Conservation (phyloP, 2,329 filamentous ascomycete species). For the Pyricularia sp. region DNA sequence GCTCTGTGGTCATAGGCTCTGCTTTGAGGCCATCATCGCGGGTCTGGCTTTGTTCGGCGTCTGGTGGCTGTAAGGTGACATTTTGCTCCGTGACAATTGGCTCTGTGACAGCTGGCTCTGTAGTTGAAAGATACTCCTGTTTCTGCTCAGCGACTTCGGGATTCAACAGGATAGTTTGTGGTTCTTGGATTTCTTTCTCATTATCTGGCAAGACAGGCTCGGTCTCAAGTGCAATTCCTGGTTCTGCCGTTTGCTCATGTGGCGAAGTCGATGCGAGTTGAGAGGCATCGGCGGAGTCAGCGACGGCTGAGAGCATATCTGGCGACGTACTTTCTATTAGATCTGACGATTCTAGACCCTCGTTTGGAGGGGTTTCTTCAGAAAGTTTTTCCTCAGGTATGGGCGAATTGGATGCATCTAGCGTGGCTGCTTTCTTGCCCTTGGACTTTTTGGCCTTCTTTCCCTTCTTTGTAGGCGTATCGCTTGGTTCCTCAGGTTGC, state of each 20-base stretch:
- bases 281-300: neutral
- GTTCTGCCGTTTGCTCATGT: neutral
- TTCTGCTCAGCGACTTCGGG: neutral
- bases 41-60: neutral
- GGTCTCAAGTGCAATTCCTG: neutral
- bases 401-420: neutral
- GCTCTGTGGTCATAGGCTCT: neutral
- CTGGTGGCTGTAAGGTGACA: neutral
- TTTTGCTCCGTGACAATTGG: too few relatives aligned
- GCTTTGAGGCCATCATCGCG: neutral
- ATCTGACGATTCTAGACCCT: neutral
- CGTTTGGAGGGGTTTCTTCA: neutral
- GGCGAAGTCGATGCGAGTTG: neutral
- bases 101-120: neutral
- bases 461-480: conserved; percentile 24
- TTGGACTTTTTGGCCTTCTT: conserved; percentile 15
- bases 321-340: neutral
- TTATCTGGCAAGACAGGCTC: neutral
- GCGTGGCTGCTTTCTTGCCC: neutral
- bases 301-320: neutral
- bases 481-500: neutral
- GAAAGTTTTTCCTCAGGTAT: neutral
- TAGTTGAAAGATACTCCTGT: neutral
- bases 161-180: neutral
- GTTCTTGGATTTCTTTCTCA: too few relatives aligned